Conservation (phyloP, 164 flowering plant species). For the Vitis labrusca region DNA sequence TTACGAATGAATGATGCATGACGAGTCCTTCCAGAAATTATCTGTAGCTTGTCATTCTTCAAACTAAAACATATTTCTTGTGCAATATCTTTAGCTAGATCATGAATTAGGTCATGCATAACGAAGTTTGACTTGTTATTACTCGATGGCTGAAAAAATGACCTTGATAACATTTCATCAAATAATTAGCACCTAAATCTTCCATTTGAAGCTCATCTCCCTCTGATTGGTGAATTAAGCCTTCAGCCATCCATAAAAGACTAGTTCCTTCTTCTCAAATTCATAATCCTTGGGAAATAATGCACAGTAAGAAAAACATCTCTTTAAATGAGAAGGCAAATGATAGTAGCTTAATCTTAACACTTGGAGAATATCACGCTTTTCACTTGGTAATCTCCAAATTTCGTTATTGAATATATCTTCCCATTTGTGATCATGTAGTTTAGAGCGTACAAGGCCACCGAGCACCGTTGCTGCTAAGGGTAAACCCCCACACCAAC, state of each 20-base stretch:
- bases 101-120: constrained; percentile 6
- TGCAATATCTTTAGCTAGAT: not conserved
- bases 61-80: not conserved
- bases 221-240: not conserved
- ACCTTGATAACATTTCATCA: not conserved
- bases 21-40: not conserved
- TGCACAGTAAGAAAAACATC: constrained; percentile 10
- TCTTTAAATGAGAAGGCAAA: not conserved
- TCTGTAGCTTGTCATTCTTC: not conserved
- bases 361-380: no score
- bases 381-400: not conserved
- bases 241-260: constrained; percentile 11
- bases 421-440: no score
- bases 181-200: constrained; percentile 1
- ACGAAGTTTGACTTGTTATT: not conserved
- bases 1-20: no score
- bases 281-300: constrained; percentile 10
- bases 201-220: not conserved
- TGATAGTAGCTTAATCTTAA: not conserved
- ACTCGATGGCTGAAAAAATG: not conserved
- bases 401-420: not conserved
- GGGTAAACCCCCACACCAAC: no score
- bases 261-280: not conserved
- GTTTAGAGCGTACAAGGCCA: no score
- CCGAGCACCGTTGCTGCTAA: no score